These are phyloP conservation scores for Daldinia grandis DNA, from an alignment of 495 filamentous ascomycete species.

Conservation along the genomic window DNA sequence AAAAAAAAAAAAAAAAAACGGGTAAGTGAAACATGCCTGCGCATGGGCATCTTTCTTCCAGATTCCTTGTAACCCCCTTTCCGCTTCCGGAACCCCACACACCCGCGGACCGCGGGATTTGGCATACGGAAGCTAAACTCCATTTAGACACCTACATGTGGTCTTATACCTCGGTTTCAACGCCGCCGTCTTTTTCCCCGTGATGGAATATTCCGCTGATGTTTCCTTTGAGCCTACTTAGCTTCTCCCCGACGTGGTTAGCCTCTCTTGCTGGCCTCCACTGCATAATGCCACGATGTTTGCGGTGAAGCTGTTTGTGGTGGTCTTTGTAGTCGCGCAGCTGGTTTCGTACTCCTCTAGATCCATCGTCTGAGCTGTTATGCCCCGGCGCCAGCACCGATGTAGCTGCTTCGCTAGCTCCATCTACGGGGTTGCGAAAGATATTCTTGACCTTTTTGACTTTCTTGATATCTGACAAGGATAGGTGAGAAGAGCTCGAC, in stretches of 20 bases:
- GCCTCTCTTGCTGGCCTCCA: conserved; percentile 70
- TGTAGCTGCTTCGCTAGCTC: conserved; percentile 29
- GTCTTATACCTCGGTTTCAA: conserved; percentile 67
- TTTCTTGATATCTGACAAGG: conserved; percentile 39
- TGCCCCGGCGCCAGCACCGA: conserved; percentile 41
- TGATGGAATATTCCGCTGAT: conserved; percentile 62
- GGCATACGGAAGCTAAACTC: neutral
- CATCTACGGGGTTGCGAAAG: conserved; percentile 49
- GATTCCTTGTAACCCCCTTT: neutral
- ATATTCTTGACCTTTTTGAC: conserved; percentile 41
- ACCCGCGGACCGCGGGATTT: neutral
- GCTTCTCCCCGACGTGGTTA: conserved; percentile 67
- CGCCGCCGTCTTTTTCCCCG: conserved; percentile 63
- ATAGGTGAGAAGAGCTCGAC: conserved; percentile 48
- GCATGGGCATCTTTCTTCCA: neutral
- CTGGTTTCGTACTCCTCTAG: conserved; percentile 52
- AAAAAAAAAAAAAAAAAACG: neutral
- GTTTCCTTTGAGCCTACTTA: conserved; percentile 61
- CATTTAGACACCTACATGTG: neutral
- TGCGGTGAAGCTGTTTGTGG: conserved; percentile 66
- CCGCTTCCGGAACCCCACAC: neutral
- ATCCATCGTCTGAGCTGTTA: conserved; percentile 47
- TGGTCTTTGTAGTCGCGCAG: conserved; percentile 64
- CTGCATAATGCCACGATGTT: conserved; percentile 73
- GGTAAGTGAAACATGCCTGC: neutral